Conservation (phyloP, 179 eudicot species). For the Heliamphora pulchella region DNA sequence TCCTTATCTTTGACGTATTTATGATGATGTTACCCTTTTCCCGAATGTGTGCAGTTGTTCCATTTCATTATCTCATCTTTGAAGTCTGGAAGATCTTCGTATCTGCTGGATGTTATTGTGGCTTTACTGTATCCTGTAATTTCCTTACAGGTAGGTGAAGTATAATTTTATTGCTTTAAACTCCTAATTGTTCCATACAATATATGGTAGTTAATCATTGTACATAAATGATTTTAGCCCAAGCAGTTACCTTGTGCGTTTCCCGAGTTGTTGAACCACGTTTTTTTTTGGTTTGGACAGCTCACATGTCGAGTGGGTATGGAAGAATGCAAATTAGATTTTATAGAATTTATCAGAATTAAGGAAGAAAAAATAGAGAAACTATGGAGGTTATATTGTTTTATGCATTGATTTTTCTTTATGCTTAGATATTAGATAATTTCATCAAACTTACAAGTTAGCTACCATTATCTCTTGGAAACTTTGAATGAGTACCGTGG, state of each 20-base stretch:
- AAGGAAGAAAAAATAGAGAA: not conserved
- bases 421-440: not conserved
- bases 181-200: not conserved
- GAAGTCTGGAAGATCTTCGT: constrained; percentile 90
- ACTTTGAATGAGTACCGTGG: constrained; percentile 3
- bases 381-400: not conserved
- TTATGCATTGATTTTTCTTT: not conserved
- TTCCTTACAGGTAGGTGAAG: constrained; percentile 64
- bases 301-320: too few relatives aligned
- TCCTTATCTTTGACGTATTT: constrained; percentile 9
- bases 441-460: not conserved
- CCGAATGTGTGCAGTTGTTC: constrained; percentile 53
- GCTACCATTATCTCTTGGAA: not conserved
- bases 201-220: not conserved
- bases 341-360: not conserved
- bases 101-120: constrained; percentile 69
- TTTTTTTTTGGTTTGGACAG: not conserved
- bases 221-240: not conserved
- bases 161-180: not conserved
- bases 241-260: not conserved
- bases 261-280: not conserved
- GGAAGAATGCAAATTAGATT: not conserved
- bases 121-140: constrained; percentile 84
- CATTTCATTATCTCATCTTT: constrained; percentile 85
- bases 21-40: constrained; percentile 16